Evolutionary conservation across 1,284 basidiomycete species (phyloP), one percentile per base, ranked within the genome.

Genomic region (Crepidotus sp.): DNA sequence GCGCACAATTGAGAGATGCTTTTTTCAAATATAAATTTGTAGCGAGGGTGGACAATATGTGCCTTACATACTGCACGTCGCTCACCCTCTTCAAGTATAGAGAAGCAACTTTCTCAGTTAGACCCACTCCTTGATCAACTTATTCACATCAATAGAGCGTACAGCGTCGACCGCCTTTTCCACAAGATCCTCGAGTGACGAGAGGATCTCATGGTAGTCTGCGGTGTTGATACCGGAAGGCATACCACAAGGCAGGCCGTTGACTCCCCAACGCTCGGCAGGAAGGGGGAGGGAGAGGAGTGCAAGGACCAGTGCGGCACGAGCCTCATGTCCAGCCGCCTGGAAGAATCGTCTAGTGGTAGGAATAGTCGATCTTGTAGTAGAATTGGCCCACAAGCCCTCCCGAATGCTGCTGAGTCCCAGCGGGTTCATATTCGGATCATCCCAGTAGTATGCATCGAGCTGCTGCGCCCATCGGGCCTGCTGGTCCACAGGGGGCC

Each of bases 111-210:
- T 33, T 33, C 32, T 13, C 32, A 19, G 32, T 33, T 9, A 33
- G 32, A 11, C 18, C 36, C 38, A 24, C 30, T 7, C 21, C 21
- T 9, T 15, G 25, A 32, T 4, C 32, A 39, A 19, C n/a, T 19
- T 39, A 19, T 11, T 32, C 21, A 30, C 38, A 40, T 40, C 30
- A 15, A 40, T 29, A 32, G 30, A 40, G 30, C 30, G 30, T 31
- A 40, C 39, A 40, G 22, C 31, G 22, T 21, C 39, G 25, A 40
- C 31, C 22, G 39, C 39, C 15, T 18, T n/a, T 38, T 44, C 9
- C 35, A 44, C 42, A 17, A 45, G 35, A 14, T 24, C 36, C 17
- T 38, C 2, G 35, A 38, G 42, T 21, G 42, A 44, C 27, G 19
- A 36, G 26, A 44, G 36, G 19, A 44, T 11, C 3, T 19, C 29